Conservation (phyloP, 2,329 filamentous ascomycete species). For the Dothiorella sarmentorum region DNA sequence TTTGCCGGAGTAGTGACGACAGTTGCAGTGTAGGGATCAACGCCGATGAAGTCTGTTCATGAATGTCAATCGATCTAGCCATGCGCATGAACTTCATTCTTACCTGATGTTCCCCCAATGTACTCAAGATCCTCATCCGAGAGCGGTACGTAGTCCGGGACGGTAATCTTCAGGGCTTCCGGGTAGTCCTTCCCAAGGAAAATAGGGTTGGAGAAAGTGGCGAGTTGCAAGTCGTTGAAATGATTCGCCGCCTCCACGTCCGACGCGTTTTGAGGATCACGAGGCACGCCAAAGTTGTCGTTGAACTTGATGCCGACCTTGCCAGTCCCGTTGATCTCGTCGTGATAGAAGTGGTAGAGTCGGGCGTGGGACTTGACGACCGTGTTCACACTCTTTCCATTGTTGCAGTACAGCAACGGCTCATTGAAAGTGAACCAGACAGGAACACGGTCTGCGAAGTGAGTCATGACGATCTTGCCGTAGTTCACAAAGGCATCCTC, state of each 20-base stretch:
- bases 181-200: constrained; percentile 47
- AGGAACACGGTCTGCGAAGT: constrained; percentile 45
- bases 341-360: constrained; percentile 8
- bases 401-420: not conserved
- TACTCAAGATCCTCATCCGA: not conserved
- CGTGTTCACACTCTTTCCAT: constrained; percentile 5
- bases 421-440: constrained; percentile 38
- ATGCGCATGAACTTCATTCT: constrained; percentile 23
- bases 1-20: constrained; percentile 33
- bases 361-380: not conserved
- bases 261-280: not conserved
- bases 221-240: constrained; percentile 5
- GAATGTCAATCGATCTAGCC: constrained; percentile 30
- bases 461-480: constrained; percentile 37
- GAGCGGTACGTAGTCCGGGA: constrained; percentile 4
- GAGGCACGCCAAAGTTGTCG: constrained; percentile 7
- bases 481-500: constrained; percentile 38
- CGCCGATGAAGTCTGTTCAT: constrained; percentile 41
- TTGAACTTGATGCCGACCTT: constrained; percentile 18
- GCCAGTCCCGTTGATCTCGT: constrained; percentile 3
- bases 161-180: constrained; percentile 31
- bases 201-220: constrained; percentile 39
- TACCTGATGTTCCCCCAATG: constrained; percentile 1
- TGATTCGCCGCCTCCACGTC: constrained; percentile 7
- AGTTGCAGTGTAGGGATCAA: constrained; percentile 36